Evolutionary conservation across 306 rosid genomes (phyloP).

Genomic region (Fragaria ananassa): DNA sequence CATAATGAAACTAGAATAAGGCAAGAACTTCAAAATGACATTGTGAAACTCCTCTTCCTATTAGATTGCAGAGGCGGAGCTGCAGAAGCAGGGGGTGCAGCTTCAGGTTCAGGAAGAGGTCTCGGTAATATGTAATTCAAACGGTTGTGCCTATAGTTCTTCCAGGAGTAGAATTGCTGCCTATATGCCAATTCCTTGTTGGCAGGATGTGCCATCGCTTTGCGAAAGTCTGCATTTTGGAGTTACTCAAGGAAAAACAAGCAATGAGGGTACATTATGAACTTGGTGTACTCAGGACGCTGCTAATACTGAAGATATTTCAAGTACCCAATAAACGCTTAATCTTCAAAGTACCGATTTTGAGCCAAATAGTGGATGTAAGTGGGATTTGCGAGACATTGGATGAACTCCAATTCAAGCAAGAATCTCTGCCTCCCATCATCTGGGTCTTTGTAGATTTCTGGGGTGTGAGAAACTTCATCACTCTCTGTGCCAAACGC

Average conservation of each 20-base stretch:
- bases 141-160: slow-evolving; percentile 86
- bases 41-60: too few species aligned
- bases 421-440: slow-evolving; percentile 86
- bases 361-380: slow-evolving; percentile 96
- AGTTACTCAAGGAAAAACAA: slow-evolving; percentile 89
- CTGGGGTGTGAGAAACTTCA: slow-evolving; percentile 47
- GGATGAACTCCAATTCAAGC: slow-evolving; percentile 93
- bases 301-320: slow-evolving; percentile 96
- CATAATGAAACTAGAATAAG: too few species aligned
- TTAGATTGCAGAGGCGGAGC: slow-evolving; percentile 41
- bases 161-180: slow-evolving; percentile 98
- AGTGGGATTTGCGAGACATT: slow-evolving; percentile 92
- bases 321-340: slow-evolving; percentile 92
- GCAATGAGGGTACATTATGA: slow-evolving; percentile 94
- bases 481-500: slow-evolving; percentile 49
- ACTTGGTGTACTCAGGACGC: slow-evolving; percentile 77
- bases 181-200: slow-evolving; percentile 93
- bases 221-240: slow-evolving; percentile 82
- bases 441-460: slow-evolving; percentile 80
- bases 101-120: slow-evolving; percentile 68
- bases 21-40: too few species aligned
- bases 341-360: slow-evolving; percentile 91
- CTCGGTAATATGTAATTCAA: slow-evolving; percentile 84
- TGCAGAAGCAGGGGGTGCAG: slow-evolving; percentile 49
- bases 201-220: slow-evolving; percentile 96